Percentiles rank a stretch among this genome's conserved stretches.
Evolutionary conservation across 495 filamentous ascomycete species (phyloP).

Genomic region (Tetracladium setigerum): DNA sequence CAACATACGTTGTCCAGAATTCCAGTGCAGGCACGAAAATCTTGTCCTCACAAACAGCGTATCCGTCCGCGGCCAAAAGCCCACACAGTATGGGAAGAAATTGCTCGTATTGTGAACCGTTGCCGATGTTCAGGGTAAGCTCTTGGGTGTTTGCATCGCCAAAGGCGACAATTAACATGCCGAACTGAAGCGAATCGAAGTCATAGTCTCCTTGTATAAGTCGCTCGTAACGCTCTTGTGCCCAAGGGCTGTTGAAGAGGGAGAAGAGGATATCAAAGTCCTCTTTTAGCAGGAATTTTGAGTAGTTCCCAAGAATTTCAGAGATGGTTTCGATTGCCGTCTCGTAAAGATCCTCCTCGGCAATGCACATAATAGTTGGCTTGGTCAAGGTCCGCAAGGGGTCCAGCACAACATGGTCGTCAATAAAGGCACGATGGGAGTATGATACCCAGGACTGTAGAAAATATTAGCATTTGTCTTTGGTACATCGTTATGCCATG

Average conservation of each 20-base stretch:
- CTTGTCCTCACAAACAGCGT: conserved; percentile 67
- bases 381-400: conserved; percentile 48
- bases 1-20: conserved; percentile 73
- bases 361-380: conserved; percentile 48
- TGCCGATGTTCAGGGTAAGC: conserved; percentile 28
- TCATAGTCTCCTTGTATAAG: conserved; percentile 54
- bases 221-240: conserved; percentile 38
- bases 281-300: conserved; percentile 47
- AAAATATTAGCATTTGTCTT: not conserved
- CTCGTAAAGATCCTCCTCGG: conserved; percentile 44
- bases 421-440: conserved; percentile 50
- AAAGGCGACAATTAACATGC: conserved; percentile 63
- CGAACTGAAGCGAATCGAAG: conserved; percentile 59
- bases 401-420: conserved; percentile 41
- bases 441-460: conserved; percentile 60
- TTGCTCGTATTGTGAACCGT: conserved; percentile 34
- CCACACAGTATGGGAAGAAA: conserved; percentile 47
- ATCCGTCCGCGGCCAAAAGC: conserved; percentile 62
- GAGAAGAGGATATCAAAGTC: conserved; percentile 47
- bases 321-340: conserved; percentile 54
- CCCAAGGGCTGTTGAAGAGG: conserved; percentile 51
- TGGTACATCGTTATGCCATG: not conserved
- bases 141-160: conserved; percentile 50
- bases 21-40: conserved; percentile 72
- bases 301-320: conserved; percentile 57